phyloP scores from a whole-genome alignment of 225 moss, liverwort and hornwort genomes.

The Neckera pumila region DNA sequence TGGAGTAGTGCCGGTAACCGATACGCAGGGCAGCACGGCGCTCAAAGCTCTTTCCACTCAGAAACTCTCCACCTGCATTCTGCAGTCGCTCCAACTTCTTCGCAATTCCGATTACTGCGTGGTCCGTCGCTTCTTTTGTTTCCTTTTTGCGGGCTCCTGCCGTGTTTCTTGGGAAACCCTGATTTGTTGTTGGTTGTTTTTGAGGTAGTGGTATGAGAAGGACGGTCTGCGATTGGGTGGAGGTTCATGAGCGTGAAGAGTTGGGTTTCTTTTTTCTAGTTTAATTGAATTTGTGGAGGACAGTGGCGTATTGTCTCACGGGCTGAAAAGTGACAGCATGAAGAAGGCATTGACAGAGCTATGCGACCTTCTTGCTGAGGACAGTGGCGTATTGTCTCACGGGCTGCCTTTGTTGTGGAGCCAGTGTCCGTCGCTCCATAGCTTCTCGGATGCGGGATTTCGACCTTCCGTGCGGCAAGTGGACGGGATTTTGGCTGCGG shows the following conservation, averaged over 20 bases:
- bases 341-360: conserved; percentile 40
- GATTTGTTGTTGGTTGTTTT: background rate
- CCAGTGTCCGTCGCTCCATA: conserved; percentile 20
- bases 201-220: background rate
- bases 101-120: conserved; percentile 22
- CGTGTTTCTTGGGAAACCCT: background rate
- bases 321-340: background rate
- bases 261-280: background rate
- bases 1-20: conserved; percentile 9
- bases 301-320: no score
- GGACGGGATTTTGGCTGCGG: conserved; percentile 49
- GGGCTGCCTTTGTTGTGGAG: conserved; percentile 17
- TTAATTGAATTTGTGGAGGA: background rate
- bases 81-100: conserved; percentile 10
- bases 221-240: background rate
- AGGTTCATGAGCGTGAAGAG: background rate
- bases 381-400: background rate
- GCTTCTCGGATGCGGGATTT: background rate
- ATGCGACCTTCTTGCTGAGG: conserved; percentile 31
- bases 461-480: conserved; percentile 47
- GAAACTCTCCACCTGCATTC: conserved; percentile 16
- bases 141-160: background rate
- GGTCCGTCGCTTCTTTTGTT: background rate
- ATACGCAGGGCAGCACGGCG: conserved; percentile 30
- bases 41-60: conserved; percentile 24